Conservation (phyloP, 345 rosid genomes). For the Hibiscus tridactylites region DNA sequence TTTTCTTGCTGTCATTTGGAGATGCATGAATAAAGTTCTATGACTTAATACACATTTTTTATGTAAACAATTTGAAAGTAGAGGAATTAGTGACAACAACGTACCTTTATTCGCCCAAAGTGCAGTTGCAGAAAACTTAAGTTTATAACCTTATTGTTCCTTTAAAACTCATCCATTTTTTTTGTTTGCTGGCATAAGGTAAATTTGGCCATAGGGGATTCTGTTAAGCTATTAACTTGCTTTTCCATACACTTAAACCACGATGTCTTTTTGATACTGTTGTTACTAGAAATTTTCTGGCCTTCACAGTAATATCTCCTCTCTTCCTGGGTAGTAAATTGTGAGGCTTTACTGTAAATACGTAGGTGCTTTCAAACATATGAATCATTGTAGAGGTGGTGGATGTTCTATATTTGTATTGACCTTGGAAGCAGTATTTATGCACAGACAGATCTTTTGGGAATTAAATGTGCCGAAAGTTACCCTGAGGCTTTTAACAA, state of each 20-base stretch:
- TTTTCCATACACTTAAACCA: not conserved
- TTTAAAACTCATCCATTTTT: not conserved
- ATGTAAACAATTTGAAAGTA: not conserved
- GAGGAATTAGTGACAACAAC: not conserved
- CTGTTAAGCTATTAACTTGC: not conserved
- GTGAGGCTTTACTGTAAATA: not conserved
- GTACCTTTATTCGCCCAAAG: not conserved
- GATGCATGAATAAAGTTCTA: not conserved
- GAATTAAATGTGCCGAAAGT: not conserved
- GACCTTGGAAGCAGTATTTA: not conserved
- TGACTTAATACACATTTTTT: not conserved
- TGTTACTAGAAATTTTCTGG: not conserved
- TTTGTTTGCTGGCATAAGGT: not conserved
- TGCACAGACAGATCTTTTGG: not conserved
- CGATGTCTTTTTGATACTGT: not conserved
- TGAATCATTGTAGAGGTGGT: not conserved
- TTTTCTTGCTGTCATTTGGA: not conserved
- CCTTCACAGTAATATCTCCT: not conserved
- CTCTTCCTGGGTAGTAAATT: not conserved
- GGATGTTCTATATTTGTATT: not conserved
- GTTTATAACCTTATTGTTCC: not conserved
- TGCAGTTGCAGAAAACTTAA: not conserved
- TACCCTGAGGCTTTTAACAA: not conserved
- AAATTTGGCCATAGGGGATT: not conserved
- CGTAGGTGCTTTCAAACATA: not conserved